Conservation (phyloP, 257 asterid species). For the Solanum bukasovii region DNA sequence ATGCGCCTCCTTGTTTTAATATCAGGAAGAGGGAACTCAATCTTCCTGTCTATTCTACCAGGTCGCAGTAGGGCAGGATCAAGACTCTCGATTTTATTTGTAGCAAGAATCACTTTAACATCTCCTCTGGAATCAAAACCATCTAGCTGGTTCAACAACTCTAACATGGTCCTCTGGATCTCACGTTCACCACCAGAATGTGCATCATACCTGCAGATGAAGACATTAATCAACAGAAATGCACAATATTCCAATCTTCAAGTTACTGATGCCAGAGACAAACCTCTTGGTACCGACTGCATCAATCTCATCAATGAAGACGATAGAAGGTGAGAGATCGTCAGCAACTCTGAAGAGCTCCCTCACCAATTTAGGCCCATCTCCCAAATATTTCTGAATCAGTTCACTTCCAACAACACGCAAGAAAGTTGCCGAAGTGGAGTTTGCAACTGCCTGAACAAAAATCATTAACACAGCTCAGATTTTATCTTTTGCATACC, state of each 20-base stretch:
- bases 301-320: conserved; percentile 91
- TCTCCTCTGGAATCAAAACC: conserved; percentile 96
- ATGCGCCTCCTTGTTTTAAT: conserved; percentile 80
- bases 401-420: conserved; percentile 96
- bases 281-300: conserved; percentile 92
- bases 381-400: conserved; percentile 90
- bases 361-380: conserved; percentile 93
- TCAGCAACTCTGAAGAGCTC: conserved; percentile 96
- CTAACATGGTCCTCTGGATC: conserved; percentile 94
- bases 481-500: not conserved
- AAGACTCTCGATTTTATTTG: conserved; percentile 78
- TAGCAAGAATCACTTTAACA: conserved; percentile 89
- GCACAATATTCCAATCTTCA: not conserved
- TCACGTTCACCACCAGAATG: conserved; percentile 99
- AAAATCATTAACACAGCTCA: not conserved
- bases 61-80: conserved; percentile 94
- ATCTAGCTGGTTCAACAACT: conserved; percentile 76
- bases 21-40: conserved; percentile 88
- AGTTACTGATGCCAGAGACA: not conserved
- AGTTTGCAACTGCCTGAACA: conserved; percentile 87
- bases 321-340: conserved; percentile 89
- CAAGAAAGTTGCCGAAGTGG: conserved; percentile 93
- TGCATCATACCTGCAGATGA: conserved; percentile 61
- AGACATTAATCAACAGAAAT: conserved; percentile 4
- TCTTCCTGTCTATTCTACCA: conserved; percentile 85